A percentile compares a stretch with the other conserved stretches of the same genome.
Evolutionary conservation across 345 rosid species (phyloP).

Genomic region (Firmiana major): DNA sequence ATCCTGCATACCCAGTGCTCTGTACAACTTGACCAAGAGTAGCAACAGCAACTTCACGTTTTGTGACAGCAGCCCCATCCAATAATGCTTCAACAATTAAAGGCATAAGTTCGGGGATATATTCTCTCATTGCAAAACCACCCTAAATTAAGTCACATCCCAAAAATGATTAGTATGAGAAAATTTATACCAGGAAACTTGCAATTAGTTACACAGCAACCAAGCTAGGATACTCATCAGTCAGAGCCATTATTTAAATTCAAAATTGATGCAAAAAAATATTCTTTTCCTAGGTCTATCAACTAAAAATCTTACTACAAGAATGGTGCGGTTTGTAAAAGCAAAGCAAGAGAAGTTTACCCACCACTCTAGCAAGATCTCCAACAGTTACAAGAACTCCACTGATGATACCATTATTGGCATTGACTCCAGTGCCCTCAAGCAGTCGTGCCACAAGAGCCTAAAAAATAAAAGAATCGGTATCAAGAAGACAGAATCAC

Average conservation of each 20-base stretch:
- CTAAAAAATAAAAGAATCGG: constrained; percentile 41
- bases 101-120: constrained; percentile 94
- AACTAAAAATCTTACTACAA: not conserved
- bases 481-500: not conserved
- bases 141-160: constrained; percentile 53
- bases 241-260: not conserved
- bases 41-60: constrained; percentile 97
- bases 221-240: not conserved
- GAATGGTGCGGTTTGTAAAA: not conserved
- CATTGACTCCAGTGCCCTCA: constrained; percentile 81
- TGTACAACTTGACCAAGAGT: constrained; percentile 98
- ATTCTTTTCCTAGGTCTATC: not conserved
- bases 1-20: constrained; percentile 79
- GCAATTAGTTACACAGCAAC: not conserved
- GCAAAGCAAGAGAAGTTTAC: constrained; percentile 28
- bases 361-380: constrained; percentile 99
- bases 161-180: constrained; percentile 4
- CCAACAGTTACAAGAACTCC: constrained; percentile 98
- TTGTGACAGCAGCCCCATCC: constrained; percentile 96
- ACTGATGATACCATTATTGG: constrained; percentile 79
- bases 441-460: constrained; percentile 91
- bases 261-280: not conserved
- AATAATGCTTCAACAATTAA: constrained; percentile 87
- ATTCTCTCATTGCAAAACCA: constrained; percentile 91
- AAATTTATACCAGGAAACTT: not conserved